These are phyloP conservation scores for Neostapfia colusana DNA, from an alignment of 176 grass and related monocot species.

Conservation along the genomic window DNA sequence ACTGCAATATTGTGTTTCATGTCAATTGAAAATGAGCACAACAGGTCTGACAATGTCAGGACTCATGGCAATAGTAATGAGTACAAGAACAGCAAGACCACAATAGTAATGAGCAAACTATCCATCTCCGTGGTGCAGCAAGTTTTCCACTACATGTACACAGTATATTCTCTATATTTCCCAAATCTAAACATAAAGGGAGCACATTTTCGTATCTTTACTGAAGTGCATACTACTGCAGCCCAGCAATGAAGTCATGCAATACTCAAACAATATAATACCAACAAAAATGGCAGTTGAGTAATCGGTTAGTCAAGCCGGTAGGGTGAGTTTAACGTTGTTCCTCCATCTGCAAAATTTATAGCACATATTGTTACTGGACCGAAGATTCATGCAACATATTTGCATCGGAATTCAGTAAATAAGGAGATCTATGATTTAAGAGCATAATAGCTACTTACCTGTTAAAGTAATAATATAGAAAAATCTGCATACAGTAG, in stretches of 20 bases:
- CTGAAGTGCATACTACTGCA: neutral
- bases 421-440: neutral
- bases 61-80: too few species aligned
- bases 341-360: slow-evolving; percentile 66
- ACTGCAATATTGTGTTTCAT: too few species aligned
- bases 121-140: neutral
- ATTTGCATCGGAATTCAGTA: neutral
- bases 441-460: slow-evolving; percentile 22
- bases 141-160: slow-evolving; percentile 25
- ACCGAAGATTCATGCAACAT: too few species aligned
- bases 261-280: neutral
- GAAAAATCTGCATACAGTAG: slow-evolving; percentile 76
- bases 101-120: too few species aligned
- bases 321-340: slow-evolving; percentile 67
- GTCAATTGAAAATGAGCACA: too few species aligned
- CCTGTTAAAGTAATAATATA: slow-evolving; percentile 80
- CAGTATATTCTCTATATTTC: slow-evolving; percentile 20
- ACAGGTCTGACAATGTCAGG: too few species aligned
- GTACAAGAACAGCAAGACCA: too few species aligned
- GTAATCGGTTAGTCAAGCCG: slow-evolving; percentile 24
- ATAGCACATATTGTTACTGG: too few species aligned
- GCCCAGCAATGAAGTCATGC: neutral
- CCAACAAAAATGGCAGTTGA: neutral
- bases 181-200: neutral
- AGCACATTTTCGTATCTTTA: neutral